Evolutionary conservation across 2,329 filamentous ascomycete species (phyloP).

Genomic region (Talaromyces islandicus): DNA sequence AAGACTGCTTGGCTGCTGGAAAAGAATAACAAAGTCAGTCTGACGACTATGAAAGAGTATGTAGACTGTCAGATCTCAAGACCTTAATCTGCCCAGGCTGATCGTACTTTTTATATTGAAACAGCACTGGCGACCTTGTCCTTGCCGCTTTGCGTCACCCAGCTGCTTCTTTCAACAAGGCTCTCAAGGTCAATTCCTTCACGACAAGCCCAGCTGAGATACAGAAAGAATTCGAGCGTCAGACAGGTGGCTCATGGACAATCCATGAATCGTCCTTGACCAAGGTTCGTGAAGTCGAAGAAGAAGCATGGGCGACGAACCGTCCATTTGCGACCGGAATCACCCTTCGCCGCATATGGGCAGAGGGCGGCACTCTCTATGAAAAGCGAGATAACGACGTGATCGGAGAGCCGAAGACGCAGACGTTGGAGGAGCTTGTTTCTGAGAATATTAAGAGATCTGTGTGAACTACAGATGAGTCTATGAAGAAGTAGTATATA

Average conservation of each 20-base stretch:
- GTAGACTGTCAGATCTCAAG: conserved; percentile 20
- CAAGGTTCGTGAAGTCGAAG: conserved; percentile 52
- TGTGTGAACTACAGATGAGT: neutral
- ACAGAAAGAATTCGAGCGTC: conserved; percentile 61
- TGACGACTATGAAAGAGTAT: conserved; percentile 68
- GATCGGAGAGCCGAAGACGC: conserved; percentile 49
- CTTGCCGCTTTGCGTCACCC: conserved; percentile 57
- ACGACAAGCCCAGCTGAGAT: conserved; percentile 59
- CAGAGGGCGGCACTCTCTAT: conserved; percentile 65
- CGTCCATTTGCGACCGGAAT: conserved; percentile 48
- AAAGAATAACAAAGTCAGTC: conserved; percentile 56
- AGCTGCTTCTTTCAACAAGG: conserved; percentile 47
- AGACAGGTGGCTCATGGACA: conserved; percentile 54
- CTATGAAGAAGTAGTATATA: neutral
- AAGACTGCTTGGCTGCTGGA: conserved; percentile 57
- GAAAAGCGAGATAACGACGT: conserved; percentile 60
- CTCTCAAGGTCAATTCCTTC: conserved; percentile 66
- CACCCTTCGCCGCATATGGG: conserved; percentile 66
- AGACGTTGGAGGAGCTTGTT: conserved; percentile 48
- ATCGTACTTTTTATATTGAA: neutral
- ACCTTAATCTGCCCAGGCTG: neutral
- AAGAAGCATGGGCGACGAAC: conserved; percentile 51
- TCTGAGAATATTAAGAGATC: conserved; percentile 14
- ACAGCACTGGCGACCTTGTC: conserved; percentile 61
- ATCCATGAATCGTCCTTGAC: conserved; percentile 49